A percentile compares a stretch with the other conserved stretches of the same genome.
Conservation (phyloP, 2,329 filamentous ascomycete genomes). For the Exserohilum rostratum region DNA sequence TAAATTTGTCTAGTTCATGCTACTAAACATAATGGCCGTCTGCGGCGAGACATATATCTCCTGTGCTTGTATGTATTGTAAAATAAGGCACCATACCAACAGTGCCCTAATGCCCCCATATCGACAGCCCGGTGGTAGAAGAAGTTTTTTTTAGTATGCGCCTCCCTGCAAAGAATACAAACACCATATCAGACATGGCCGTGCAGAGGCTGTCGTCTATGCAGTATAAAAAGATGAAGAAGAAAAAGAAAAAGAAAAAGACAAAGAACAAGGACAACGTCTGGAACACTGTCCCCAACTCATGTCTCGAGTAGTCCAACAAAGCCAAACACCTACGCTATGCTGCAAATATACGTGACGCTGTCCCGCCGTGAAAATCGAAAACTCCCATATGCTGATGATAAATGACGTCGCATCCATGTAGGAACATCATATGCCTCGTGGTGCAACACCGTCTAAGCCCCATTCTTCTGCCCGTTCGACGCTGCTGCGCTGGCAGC, state of each 20-base stretch:
- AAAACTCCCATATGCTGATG: constrained; percentile 30
- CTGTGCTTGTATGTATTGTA: constrained; percentile 6
- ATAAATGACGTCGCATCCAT: constrained; percentile 13
- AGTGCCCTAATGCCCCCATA: constrained; percentile 23
- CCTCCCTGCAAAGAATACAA: constrained; percentile 22
- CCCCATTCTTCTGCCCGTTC: constrained; percentile 36
- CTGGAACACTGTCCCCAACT: constrained; percentile 24
- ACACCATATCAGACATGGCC: constrained; percentile 20
- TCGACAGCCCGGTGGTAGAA: constrained; percentile 17
- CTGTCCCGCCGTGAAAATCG: constrained; percentile 24
- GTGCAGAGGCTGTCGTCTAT: constrained; percentile 21
- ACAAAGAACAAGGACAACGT: neutral
- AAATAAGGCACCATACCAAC: constrained; percentile 13
- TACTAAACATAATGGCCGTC: constrained; percentile 13
- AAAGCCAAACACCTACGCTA: constrained; percentile 45
- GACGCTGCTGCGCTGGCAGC: constrained; percentile 24
- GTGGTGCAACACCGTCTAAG: constrained; percentile 9
- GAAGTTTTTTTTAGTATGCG: constrained; percentile 25
- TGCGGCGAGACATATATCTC: constrained; percentile 8
- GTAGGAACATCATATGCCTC: constrained; percentile 2
- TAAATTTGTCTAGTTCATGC: neutral
- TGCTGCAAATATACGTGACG: constrained; percentile 36
- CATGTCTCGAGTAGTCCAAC: constrained; percentile 29
- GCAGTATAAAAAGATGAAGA: constrained; percentile 20
- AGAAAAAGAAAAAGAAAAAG: neutral